Evolutionary conservation across 768 basidiomycete genomes (phyloP), one percentile per base, ranked within the genome.

Genomic region (Russula virescens): DNA sequence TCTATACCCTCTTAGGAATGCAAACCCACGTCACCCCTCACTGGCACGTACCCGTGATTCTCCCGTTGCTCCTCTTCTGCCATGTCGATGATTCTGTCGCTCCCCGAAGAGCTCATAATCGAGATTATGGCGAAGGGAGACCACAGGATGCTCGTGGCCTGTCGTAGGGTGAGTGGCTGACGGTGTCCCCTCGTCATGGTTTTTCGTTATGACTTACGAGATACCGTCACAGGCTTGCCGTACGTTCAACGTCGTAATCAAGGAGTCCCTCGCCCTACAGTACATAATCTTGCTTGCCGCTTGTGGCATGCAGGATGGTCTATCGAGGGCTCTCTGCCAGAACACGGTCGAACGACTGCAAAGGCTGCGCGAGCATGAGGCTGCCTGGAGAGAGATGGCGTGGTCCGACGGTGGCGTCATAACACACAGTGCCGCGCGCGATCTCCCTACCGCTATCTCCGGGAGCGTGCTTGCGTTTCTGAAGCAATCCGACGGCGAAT

Each of bases 401-500:
- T 63, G 62, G 62, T 48, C 62, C 38, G 62, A 34, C 9, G 62
- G 52, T 52, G 52, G 52, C n/a, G 6, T 55, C 19, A 16, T 63
- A 54, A n/a, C 57, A 31, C 52, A 58, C 40, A 8, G 4, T 5
- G 52, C 52, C 3, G 52, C 38, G 18, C 31, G 52, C 13, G 47
- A 59, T 35, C 23, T 63, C 46, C 62, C 62, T 28, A 49, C 52
- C 31, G 45, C 57, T 4, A 59, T 58, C 52, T 63, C 62, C 46
- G 62, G 62, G 4, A 46, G 62, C 25, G 62, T 63, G 35, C 62
- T 63, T 48, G 62, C 62, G 19, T 63, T 63, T 51, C 38, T 59
- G 26, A 58, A 42, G 14, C 51, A 43, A 10, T 58, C 35, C 26
- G 52, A 48, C 1, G 46, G 19, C 2, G 28, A 16, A 1, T 2